Evolutionary conservation across 345 rosid species (phyloP), one percentile per base, ranked within the genome.

Genomic region (Eucalyptus albens): DNA sequence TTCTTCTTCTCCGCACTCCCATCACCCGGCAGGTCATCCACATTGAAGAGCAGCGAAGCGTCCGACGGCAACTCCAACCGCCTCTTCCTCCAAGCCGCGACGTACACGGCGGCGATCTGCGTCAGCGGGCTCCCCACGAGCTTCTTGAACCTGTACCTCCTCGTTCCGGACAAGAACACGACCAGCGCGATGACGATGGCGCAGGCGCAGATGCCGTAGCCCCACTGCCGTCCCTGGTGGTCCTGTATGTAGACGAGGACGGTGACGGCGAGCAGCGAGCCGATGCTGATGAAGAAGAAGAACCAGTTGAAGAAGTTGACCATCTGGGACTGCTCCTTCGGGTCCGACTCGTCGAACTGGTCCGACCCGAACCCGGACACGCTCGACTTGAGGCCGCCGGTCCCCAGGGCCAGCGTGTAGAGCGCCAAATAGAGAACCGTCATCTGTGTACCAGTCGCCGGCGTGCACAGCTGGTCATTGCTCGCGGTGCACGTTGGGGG

Each of bases 291-390:
- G 55, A 96, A 92, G 93, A 98, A 98, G 91, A 97, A 98, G 96
- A 98, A 97, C 95, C 99, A 97, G 89, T 95, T 95, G 92, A 98
- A 98, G 94, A 98, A 98, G 50, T 92, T 90, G 55, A 90, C 89
- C 99, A 98, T 98, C 86, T 94, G 96, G 55, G 93, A 89, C 45
- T 90, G 90, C 91, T 98, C 99, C 44, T 89, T 89, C 7, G 91
- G 92, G 90, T 98, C 96, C 2, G 94, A 91, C 15, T 98, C 99
- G 69, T 97, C 97, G 90, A 98, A 98, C 50, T 98, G 99, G 91
- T 98, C 99, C 3, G 99, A 98, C 2, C 98, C 99, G 55, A 98
- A 98, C 8, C 99, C 99, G 0, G 99, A 98, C 6, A 98, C 98
- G 87, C 99, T 98, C 33, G 99, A 97, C 91, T 98, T 98, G 77